Evolutionary conservation across 768 basidiomycete genomes (phyloP), one percentile per base, ranked within the genome.

Genomic region (Cystobasidium tubakii): DNA sequence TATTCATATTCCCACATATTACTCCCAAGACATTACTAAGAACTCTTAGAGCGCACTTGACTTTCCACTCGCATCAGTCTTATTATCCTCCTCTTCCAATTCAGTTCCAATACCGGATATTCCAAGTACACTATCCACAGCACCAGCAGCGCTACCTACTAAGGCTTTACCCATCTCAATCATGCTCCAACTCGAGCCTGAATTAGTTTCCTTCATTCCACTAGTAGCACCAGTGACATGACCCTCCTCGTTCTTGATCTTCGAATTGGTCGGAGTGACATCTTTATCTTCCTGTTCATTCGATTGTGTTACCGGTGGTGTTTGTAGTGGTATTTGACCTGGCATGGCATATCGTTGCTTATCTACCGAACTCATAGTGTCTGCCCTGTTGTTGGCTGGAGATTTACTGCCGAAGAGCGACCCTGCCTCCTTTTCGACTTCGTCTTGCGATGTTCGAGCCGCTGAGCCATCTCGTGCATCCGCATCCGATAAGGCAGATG

Each of bases 241-340:
- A 3, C 21, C 46, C 21, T 50, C 46, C 4, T 50, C n/a, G 7
- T 50, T 50, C 21, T 60, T 60, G 29, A 60, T 29, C 4, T 23
- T 60, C 27, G 57, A 60, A 23, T 34, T 60, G 1, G 57, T 60
- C 4, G 57, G 57, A 15, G 57, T 60, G 1, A 60, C 57, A 60
- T 60, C 57, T 13, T 60, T 60, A 27, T 60, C 57, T 60, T 60
- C 57, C 17, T 6, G 4, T 31, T 60, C 6, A 60, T 29, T 34
- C 2, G 46, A 50, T 50, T 50, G 46, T 21, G 57, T 17, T 12
- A 34, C 21, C 3, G 57, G 57, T 6, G 57, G 57, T 29, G 57
- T 60, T 15, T 60, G 27, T 29, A 60, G 23, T 29, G 57, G 57
- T 27, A 60, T 12, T 60, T 60, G 57, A 15, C 57, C 57, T 60